These are phyloP conservation scores for Globisporangium canariense DNA, from an alignment of 352 stramenopile species.

Conservation along the genomic window DNA sequence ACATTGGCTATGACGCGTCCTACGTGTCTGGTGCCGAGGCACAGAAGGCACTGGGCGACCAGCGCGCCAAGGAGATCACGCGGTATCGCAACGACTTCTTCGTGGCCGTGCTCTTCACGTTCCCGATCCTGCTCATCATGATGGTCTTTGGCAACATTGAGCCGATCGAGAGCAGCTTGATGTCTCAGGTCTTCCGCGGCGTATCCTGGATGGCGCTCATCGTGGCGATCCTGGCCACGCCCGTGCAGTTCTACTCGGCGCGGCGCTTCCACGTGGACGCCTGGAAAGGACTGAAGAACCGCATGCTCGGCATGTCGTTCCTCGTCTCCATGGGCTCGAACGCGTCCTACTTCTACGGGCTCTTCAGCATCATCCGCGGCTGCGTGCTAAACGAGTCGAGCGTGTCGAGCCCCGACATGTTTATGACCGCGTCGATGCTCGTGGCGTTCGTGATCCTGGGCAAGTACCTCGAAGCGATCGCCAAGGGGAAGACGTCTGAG, in stretches of 20 bases:
- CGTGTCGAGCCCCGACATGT: conserved; percentile 86
- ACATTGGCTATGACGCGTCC: conserved; percentile 87
- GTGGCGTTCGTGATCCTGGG: conserved; percentile 98
- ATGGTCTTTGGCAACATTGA: conserved; percentile 83
- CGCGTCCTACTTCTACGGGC: conserved; percentile 94
- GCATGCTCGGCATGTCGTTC: conserved; percentile 95
- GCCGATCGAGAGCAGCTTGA: conserved; percentile 44
- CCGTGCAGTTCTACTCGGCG: conserved; percentile 94
- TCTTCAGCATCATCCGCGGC: conserved; percentile 85
- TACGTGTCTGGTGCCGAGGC: conserved; percentile 63
- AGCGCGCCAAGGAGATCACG: conserved; percentile 73
- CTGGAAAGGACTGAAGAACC: conserved; percentile 89
- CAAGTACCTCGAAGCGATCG: conserved; percentile 96
- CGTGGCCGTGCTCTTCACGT: conserved; percentile 88
- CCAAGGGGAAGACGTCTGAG: conserved; percentile 92
- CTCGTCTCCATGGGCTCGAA: conserved; percentile 96
- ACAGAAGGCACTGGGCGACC: conserved; percentile 78
- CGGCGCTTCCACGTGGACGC: conserved; percentile 93
- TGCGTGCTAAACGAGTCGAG: conserved; percentile 60
- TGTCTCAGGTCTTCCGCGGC: conserved; percentile 49
- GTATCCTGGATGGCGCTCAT: conserved; percentile 80
- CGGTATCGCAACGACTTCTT: conserved; percentile 86
- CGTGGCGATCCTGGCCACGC: conserved; percentile 84
- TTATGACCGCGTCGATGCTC: conserved; percentile 98
- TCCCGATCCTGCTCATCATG: conserved; percentile 93